phyloP scores from a whole-genome alignment of 2,329 filamentous ascomycete species.

The Colletotrichum salicis region DNA sequence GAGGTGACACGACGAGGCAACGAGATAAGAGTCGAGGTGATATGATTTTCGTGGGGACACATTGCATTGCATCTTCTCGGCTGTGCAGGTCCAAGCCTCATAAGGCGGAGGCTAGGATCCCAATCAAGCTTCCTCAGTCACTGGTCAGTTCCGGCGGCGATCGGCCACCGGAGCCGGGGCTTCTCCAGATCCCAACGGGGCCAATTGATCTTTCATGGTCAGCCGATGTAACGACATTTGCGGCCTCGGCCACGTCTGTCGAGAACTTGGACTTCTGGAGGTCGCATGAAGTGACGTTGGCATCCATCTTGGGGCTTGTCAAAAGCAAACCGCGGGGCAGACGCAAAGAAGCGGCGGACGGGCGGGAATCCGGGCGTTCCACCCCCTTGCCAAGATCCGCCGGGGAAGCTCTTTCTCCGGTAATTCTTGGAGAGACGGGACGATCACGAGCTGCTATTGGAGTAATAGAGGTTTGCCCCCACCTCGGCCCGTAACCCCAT shows the following conservation, averaged over 20 bases:
- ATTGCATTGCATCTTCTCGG: not conserved
- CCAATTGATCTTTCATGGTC: not conserved
- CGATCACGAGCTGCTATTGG: not conserved
- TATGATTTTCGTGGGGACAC: not conserved
- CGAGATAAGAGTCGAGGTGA: conserved; percentile 1
- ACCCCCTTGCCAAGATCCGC: conserved; percentile 3
- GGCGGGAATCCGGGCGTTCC: not conserved
- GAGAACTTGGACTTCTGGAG: not conserved
- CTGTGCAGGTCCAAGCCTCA: conserved; percentile 13
- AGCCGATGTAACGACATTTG: not conserved
- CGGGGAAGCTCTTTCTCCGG: conserved; percentile 19
- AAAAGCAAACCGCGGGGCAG: conserved; percentile 11
- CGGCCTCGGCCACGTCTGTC: not conserved
- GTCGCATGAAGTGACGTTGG: not conserved
- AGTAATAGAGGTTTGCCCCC: not conserved
- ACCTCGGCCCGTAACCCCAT: not conserved
- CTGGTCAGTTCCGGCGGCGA: not conserved
- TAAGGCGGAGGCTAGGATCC: not conserved
- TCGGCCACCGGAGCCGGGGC: not conserved
- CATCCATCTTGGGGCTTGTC: too few species aligned
- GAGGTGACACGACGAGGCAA: conserved; percentile 6
- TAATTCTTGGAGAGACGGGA: not conserved
- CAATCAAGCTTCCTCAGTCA: not conserved
- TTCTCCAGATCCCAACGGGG: not conserved
- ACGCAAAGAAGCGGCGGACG: not conserved